Conservation (phyloP, 352 stramenopile species). For the Globisporangium acanthophoron region DNA sequence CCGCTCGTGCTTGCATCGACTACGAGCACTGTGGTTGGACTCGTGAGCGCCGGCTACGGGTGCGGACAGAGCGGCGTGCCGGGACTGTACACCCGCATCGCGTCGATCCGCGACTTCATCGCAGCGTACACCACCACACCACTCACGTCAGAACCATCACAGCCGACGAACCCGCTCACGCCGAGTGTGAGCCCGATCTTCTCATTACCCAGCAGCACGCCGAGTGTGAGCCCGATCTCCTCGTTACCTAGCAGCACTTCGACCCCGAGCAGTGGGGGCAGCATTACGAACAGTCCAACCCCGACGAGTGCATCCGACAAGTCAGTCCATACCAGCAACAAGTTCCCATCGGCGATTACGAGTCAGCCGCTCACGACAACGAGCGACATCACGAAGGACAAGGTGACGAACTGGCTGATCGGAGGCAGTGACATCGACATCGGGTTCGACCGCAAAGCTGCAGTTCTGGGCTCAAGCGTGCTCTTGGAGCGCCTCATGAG, state of each 20-base stretch:
- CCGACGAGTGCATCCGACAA: too few relatives aligned
- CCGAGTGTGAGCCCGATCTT: too few relatives aligned
- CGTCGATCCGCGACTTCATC: constrained; percentile 3
- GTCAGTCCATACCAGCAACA: neutral
- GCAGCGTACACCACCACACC: neutral
- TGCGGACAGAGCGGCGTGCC: constrained; percentile 3
- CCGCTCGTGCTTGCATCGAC: constrained; percentile 3
- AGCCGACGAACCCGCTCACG: too few relatives aligned
- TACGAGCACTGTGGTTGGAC: neutral
- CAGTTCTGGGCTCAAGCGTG: constrained; percentile 1
- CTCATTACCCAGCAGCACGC: too few relatives aligned
- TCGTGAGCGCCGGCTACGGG: constrained; percentile 3
- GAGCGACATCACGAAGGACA: neutral
- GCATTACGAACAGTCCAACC: too few relatives aligned
- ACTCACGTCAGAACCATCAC: too few relatives aligned
- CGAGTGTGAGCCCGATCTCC: too few relatives aligned
- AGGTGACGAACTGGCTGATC: neutral
- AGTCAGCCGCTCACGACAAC: neutral
- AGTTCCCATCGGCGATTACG: neutral
- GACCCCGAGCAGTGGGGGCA: too few relatives aligned
- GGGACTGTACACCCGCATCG: neutral
- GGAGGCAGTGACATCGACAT: constrained; percentile 16
- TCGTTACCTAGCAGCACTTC: too few relatives aligned
- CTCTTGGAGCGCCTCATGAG: constrained; percentile 10
- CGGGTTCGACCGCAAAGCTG: constrained; percentile 11